Evolutionary conservation across 225 moss, liverwort and hornwort species (phyloP).

Genomic region (Marchantia polymorpha): DNA sequence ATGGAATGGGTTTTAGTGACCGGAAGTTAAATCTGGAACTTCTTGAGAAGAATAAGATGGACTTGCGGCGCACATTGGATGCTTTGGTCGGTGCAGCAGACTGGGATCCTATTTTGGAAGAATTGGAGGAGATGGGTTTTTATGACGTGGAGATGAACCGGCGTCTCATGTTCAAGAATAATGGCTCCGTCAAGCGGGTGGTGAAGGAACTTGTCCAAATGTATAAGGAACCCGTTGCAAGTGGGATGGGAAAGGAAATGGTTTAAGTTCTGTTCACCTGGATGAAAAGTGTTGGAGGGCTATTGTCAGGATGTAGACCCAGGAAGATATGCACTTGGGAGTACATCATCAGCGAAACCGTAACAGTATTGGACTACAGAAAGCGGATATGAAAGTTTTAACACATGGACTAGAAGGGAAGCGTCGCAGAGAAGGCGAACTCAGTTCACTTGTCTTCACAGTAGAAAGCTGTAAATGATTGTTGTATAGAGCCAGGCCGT

Average conservation of each 20-base stretch:
- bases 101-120: slow-evolving; percentile 93
- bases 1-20: slow-evolving; percentile 78
- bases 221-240: slow-evolving; percentile 54
- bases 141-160: slow-evolving; percentile 83
- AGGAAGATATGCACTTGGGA: background rate
- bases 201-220: slow-evolving; percentile 96
- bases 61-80: slow-evolving; percentile 72
- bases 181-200: slow-evolving; percentile 92
- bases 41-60: slow-evolving; percentile 64
- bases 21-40: slow-evolving; percentile 62
- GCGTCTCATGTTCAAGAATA: slow-evolving; percentile 96
- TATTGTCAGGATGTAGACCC: background rate
- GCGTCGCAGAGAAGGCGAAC: too few species aligned
- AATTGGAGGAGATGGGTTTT: slow-evolving; percentile 96
- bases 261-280: background rate
- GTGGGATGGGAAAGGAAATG: slow-evolving; percentile 27
- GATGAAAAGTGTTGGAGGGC: background rate
- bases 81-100: slow-evolving; percentile 73
- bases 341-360: too few species aligned
- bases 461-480: background rate
- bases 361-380: too few species aligned
- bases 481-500: background rate
- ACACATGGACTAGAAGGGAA: too few species aligned
- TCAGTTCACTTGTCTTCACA: background rate
- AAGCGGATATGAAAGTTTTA: too few species aligned